Percentiles rank a stretch among this genome's conserved stretches.
These are phyloP conservation scores for Diacronema lutheri DNA, from an alignment of 78 protist species.

Conservation along the genomic window DNA sequence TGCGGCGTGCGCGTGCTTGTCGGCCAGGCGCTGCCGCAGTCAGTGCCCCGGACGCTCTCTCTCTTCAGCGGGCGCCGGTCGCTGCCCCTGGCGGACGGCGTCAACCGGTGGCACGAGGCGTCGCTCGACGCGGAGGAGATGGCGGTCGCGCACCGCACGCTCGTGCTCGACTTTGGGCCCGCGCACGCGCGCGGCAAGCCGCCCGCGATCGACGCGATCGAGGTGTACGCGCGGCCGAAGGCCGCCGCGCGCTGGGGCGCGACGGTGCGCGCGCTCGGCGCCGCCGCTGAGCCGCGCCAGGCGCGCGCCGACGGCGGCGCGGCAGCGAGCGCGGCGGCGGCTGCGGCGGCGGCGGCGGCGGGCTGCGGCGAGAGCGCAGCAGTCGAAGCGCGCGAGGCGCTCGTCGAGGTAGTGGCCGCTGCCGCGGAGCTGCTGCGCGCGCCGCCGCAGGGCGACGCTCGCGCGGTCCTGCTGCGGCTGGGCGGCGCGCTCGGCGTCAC, in stretches of 20 bases:
- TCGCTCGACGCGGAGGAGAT: constrained; percentile 60
- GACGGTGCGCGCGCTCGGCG: background rate
- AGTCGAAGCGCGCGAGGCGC: too few species aligned
- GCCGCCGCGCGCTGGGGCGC: constrained; percentile 38
- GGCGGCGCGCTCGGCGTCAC: too few species aligned
- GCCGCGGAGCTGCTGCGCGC: too few species aligned
- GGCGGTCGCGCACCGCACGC: constrained; percentile 28
- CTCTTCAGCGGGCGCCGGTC: constrained; percentile 44
- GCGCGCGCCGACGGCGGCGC: background rate
- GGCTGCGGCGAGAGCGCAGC: too few species aligned
- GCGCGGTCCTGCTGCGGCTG: too few species aligned
- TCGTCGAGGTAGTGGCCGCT: too few species aligned
- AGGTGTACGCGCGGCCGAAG: constrained; percentile 54
- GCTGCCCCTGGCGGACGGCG: constrained; percentile 10
- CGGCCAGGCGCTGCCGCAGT: constrained; percentile 44
- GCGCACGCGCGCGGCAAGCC: constrained; percentile 11
- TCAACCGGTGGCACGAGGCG: constrained; percentile 64
- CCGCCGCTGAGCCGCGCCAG: background rate
- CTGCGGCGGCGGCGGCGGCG: too few species aligned
- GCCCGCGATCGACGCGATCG: constrained; percentile 63
- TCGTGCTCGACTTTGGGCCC: constrained; percentile 13
- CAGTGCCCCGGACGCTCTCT: constrained; percentile 44
- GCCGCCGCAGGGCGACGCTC: too few species aligned
- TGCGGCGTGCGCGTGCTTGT: constrained; percentile 65
- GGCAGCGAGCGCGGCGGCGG: too few species aligned